A percentile compares a stretch with the other conserved stretches of the same genome.
Evolutionary conservation across 2,329 filamentous ascomycete genomes (phyloP).

Genomic region (Fusarium brevicatenulatum): DNA sequence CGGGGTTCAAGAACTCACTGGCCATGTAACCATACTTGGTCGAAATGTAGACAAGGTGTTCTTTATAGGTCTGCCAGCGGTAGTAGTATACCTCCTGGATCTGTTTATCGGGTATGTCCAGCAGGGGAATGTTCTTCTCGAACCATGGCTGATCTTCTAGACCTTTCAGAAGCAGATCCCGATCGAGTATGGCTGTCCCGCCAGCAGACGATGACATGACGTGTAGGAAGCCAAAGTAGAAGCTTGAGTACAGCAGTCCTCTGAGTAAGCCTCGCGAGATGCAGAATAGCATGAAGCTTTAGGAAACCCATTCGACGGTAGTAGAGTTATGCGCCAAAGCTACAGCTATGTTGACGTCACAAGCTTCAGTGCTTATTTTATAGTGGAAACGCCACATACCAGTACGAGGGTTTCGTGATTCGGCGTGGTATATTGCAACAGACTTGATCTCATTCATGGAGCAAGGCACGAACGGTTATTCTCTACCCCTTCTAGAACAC

Average conservation of each 20-base stretch:
- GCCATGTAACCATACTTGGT: neutral
- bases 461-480: fast-evolving
- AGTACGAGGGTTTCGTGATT: too few relatives aligned
- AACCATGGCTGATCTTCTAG: neutral
- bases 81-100: slow-evolving; percentile 6
- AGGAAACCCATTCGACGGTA: too few relatives aligned
- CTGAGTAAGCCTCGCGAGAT: fast-evolving
- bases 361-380: too few relatives aligned
- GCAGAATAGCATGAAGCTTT: neutral
- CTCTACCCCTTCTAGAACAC: neutral
- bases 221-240: fast-evolving
- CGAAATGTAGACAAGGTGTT: slow-evolving; percentile 5
- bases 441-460: fast-evolving
- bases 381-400: neutral
- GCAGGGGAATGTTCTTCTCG: neutral
- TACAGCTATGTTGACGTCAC: neutral
- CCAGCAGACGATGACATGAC: neutral
- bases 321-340: neutral
- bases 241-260: neutral
- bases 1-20: neutral
- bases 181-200: neutral
- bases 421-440: too few relatives aligned
- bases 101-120: neutral
- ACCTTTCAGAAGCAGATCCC: neutral
- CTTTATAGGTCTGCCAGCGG: slow-evolving; percentile 3